A percentile compares a stretch with the other conserved stretches of the same genome.
Conservation (phyloP, 257 asterid species). For the Striga asiatica region DNA sequence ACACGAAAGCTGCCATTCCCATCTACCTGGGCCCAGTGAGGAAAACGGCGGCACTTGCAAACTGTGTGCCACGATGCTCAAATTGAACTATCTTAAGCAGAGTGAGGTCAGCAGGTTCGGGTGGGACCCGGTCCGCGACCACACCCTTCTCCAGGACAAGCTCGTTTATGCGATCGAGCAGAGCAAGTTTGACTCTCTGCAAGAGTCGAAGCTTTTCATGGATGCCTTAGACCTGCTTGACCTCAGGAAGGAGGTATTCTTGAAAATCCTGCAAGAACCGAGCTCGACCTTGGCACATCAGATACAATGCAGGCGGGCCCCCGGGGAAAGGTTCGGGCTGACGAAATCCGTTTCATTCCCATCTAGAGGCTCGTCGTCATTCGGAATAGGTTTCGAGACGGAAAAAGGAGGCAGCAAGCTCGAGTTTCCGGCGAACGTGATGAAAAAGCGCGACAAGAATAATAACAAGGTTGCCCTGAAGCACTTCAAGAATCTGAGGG, state of each 20-base stretch:
- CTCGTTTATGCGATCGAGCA: slow-evolving; percentile 39
- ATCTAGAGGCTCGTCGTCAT: slow-evolving; percentile 15
- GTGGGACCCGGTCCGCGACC: slow-evolving; percentile 31
- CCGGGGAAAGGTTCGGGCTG: slow-evolving; percentile 28
- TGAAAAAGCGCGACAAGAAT: slow-evolving; percentile 20
- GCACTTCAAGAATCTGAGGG: slow-evolving; percentile 52
- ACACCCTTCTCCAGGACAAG: slow-evolving; percentile 38
- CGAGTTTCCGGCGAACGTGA: slow-evolving; percentile 16
- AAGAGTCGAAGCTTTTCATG: slow-evolving; percentile 62
- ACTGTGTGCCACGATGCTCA: slow-evolving; percentile 21
- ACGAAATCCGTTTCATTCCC: slow-evolving; percentile 62
- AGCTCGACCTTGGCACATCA: slow-evolving; percentile 38
- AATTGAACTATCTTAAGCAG: slow-evolving; percentile 35
- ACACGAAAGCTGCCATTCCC: slow-evolving; percentile 8
- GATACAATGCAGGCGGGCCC: slow-evolving; percentile 30
- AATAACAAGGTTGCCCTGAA: slow-evolving; percentile 26
- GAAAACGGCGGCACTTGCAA: slow-evolving; percentile 13
- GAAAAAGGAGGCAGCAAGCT: slow-evolving; percentile 3
- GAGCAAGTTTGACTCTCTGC: slow-evolving; percentile 28
- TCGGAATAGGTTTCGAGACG: background rate
- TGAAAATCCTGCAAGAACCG: slow-evolving; percentile 61
- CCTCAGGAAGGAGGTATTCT: slow-evolving; percentile 64
- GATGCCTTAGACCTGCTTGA: slow-evolving; percentile 67
- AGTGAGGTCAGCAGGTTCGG: slow-evolving; percentile 24
- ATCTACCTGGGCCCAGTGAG: slow-evolving; percentile 6